phyloP scores from a whole-genome alignment of 192 early-diverging fungal genomes.

The Backusella morwellensis region DNA sequence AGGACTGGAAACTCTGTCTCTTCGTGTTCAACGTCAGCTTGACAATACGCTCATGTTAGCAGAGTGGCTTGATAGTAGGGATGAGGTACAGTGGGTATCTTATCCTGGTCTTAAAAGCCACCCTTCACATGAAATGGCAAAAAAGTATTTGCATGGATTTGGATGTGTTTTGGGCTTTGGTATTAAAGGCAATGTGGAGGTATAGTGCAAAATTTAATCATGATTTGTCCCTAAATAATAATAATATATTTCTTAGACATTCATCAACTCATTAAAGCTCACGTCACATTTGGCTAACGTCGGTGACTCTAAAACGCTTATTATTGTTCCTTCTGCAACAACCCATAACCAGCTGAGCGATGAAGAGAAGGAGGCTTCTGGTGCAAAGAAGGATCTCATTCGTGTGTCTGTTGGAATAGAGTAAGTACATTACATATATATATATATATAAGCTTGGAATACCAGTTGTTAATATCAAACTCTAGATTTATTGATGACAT shows the following conservation, averaged over 20 bases:
- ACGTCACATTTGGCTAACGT: conserved; percentile 91
- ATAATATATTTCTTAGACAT: conserved; percentile 31
- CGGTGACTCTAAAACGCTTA: conserved; percentile 87
- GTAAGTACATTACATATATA: conserved; percentile 13
- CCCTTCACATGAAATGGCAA: conserved; percentile 74
- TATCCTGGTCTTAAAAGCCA: conserved; percentile 85
- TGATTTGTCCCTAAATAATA: background rate
- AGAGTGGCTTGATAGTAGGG: conserved; percentile 69
- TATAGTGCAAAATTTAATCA: background rate
- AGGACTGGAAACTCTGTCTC: conserved; percentile 85
- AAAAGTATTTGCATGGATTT: conserved; percentile 83
- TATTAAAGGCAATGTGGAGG: conserved; percentile 43
- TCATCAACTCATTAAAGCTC: conserved; percentile 78
- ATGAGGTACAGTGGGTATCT: conserved; percentile 81
- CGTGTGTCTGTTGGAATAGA: conserved; percentile 87
- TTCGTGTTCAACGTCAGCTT: conserved; percentile 85
- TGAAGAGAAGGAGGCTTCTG: conserved; percentile 70
- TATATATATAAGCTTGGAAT: background rate
- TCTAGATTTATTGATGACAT: conserved; percentile 65
- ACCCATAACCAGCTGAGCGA: conserved; percentile 87
- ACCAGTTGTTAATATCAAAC: background rate
- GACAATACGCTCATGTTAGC: conserved; percentile 79
- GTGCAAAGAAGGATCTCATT: conserved; percentile 78
- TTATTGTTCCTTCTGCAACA: conserved; percentile 80
- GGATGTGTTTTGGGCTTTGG: conserved; percentile 86